Base-by-base conservation (phyloP, 1,284 basidiomycete genomes). In the Pseudozyma thailandica region DNA sequence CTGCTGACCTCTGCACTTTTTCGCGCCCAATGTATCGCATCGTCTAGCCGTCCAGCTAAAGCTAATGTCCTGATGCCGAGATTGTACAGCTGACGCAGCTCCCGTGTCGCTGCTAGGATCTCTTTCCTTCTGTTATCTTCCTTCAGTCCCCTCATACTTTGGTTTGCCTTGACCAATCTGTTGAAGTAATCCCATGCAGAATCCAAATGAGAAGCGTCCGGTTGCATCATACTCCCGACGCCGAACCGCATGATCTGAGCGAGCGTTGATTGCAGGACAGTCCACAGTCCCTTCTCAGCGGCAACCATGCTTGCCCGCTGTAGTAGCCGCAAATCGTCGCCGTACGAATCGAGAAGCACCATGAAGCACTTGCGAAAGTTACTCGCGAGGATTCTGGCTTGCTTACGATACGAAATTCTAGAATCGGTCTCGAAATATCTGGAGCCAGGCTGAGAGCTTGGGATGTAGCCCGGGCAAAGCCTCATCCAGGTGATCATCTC, bases 401-500 rank as follows among this genome's bases (percentile, higher is more conserved):
- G 64, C 9, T 26, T 28, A 1, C 44, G 7, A 25, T 20, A 25
- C 0, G 27, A 27, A 30, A n/a, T 6, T 9, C 18, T 23, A 21
- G 52, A 60, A 7, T 46, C 30, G 5, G 52, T 53, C 28, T 57
- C 39, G 52, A 56, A 37, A 20, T 44, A 30, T 1, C 35, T 52
- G 21, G 39, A 39, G 5, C 52, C n/a, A n/a, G n/a, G n/a, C n/a
- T n/a, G n/a, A n/a, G n/a, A n/a, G n/a, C n/a, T 41, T 6, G 60
- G 46, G 7, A 15, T 28, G 33, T 56, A 52, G 12, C 60, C 44
- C 3, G 72, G 72, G n/a, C 62, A 68, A 20, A 75, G 63, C 7
- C 54, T 44, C 53, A 75, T 56, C 73, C 73, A 75, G 9, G 18
- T 20, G 35, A 75, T 57, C 54, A 60, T 55, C 6, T 69, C 61